Evolutionary conservation across 257 asterid species (phyloP).

Genomic region (Echites panduratus): DNA sequence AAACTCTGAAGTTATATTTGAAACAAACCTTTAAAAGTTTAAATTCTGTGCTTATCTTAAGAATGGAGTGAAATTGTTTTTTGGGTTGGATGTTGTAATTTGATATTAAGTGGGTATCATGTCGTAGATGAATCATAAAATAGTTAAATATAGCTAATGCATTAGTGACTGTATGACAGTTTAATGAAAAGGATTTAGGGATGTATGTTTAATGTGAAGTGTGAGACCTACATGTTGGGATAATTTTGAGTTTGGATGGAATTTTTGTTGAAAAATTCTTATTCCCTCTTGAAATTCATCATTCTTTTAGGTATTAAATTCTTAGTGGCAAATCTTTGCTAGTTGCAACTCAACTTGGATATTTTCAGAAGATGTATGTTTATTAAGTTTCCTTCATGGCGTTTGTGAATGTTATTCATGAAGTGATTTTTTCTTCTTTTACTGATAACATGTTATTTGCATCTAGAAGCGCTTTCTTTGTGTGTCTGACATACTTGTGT

Average conservation of each 20-base stretch:
- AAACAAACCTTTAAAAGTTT: background rate
- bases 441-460: background rate
- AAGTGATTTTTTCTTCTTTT: background rate
- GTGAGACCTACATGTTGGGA: background rate
- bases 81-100: background rate
- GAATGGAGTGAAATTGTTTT: background rate
- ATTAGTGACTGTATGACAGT: background rate
- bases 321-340: background rate
- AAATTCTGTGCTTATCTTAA: background rate
- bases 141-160: background rate
- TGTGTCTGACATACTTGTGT: conserved; percentile 5
- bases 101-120: background rate
- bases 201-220: background rate
- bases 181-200: background rate
- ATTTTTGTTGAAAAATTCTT: background rate
- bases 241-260: background rate
- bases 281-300: background rate
- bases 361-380: background rate
- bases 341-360: background rate
- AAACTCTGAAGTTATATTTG: background rate
- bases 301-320: background rate
- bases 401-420: background rate
- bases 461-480: background rate
- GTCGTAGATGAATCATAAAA: background rate
- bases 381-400: background rate